Evolutionary conservation across 179 eudicot genomes (phyloP).

Genomic region (Silene noctiflora): DNA sequence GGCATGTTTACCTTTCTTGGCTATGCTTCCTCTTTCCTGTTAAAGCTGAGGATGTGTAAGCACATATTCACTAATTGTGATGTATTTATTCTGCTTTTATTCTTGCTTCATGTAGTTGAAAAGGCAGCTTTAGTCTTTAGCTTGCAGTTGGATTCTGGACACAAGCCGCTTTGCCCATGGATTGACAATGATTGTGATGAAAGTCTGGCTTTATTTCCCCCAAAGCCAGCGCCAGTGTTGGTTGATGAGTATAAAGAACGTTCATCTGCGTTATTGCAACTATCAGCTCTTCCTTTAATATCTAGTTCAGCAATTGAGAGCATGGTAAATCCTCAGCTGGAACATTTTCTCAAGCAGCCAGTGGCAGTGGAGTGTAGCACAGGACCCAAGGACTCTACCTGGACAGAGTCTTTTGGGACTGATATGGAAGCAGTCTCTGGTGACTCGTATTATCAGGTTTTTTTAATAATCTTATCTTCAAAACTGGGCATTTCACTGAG

Average conservation of each 20-base stretch:
- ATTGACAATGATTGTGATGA: constrained; percentile 79
- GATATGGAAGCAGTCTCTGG: constrained; percentile 38
- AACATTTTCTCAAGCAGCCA: constrained; percentile 53
- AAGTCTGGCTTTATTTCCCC: constrained; percentile 72
- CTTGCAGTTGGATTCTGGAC: constrained; percentile 86
- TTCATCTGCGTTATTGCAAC: constrained; percentile 47
- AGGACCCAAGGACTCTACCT: constrained; percentile 36
- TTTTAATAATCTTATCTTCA: constrained; percentile 1
- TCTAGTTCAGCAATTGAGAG: constrained; percentile 45
- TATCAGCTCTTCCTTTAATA: constrained; percentile 73
- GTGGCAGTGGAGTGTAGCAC: constrained; percentile 38
- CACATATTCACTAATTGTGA: not conserved
- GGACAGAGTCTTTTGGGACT: constrained; percentile 39
- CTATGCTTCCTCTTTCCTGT: not conserved
- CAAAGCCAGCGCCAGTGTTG: constrained; percentile 49
- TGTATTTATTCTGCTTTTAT: constrained; percentile 3
- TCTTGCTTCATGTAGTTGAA: constrained; percentile 52
- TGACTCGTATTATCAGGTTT: constrained; percentile 72
- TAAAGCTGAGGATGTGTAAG: not conserved
- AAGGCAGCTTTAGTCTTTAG: constrained; percentile 89
- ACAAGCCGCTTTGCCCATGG: constrained; percentile 91
- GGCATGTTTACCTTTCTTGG: constrained; percentile 39
- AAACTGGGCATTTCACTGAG: constrained; percentile 2
- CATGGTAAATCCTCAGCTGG: constrained; percentile 59
- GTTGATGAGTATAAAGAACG: constrained; percentile 68